Conservation (phyloP, 106 monocot species). For the Vanilla planifolia region DNA sequence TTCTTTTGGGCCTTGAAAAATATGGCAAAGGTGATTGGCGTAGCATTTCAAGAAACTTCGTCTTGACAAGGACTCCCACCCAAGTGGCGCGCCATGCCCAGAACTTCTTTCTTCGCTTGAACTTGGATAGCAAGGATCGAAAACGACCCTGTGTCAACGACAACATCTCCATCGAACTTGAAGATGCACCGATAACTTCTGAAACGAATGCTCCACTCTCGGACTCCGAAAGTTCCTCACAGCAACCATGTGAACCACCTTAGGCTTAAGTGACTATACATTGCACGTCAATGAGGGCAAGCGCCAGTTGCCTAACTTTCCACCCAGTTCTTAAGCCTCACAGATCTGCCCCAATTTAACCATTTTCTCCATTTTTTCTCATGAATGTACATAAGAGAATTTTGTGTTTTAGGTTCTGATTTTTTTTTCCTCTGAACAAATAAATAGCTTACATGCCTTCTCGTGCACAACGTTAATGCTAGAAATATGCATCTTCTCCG, state of each 20-base stretch:
- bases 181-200: neutral
- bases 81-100: slow-evolving; percentile 19
- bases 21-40: slow-evolving; percentile 22
- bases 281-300: no score
- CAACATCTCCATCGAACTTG: neutral
- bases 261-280: no score
- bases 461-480: no score
- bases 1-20: slow-evolving; percentile 11
- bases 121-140: slow-evolving; percentile 7
- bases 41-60: slow-evolving; percentile 16
- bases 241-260: neutral
- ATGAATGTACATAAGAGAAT: no score
- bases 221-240: neutral
- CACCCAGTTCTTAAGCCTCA: no score
- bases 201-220: neutral
- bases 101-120: slow-evolving; percentile 14
- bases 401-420: no score
- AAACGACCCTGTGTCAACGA: slow-evolving; percentile 9
- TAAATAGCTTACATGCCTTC: no score
- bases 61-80: slow-evolving; percentile 12
- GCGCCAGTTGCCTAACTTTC: no score
- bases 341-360: no score
- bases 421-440: no score
- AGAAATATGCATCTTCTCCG: no score
- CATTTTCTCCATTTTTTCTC: no score